Evolutionary conservation across 768 basidiomycete species (phyloP).

Genomic region (Termitomyces bulborhizus): DNA sequence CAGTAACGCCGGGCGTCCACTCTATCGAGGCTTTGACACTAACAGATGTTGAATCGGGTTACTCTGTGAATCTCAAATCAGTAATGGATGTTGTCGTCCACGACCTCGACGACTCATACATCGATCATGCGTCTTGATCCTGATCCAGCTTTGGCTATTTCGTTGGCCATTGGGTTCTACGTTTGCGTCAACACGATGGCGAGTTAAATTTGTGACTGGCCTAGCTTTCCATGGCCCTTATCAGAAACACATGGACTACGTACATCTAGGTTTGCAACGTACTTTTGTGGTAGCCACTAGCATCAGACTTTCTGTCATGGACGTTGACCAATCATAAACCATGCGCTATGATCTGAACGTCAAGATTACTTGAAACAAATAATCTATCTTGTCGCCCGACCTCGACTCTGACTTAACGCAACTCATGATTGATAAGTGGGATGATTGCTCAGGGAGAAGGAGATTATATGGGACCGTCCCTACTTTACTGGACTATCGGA

Average conservation of each 20-base stretch:
- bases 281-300: neutral
- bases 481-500: neutral
- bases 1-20: constrained; percentile 75
- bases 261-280: neutral
- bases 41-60: constrained; percentile 70
- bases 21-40: constrained; percentile 65
- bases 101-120: constrained; percentile 32
- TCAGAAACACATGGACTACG: neutral
- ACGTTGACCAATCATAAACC: too few relatives aligned
- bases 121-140: neutral
- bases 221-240: neutral
- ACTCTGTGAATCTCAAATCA: constrained; percentile 66
- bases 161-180: too few relatives aligned
- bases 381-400: too few relatives aligned
- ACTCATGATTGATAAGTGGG: neutral
- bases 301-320: too few relatives aligned
- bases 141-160: neutral
- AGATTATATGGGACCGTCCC: neutral
- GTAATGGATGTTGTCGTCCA: constrained; percentile 75
- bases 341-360: too few relatives aligned
- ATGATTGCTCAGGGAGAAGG: neutral
- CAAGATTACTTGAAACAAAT: too few relatives aligned
- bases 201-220: neutral
- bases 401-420: neutral
- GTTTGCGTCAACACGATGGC: neutral